Evolutionary conservation across 768 basidiomycete species (phyloP), one percentile per base, ranked within the genome.

Genomic region (Postia placenta): DNA sequence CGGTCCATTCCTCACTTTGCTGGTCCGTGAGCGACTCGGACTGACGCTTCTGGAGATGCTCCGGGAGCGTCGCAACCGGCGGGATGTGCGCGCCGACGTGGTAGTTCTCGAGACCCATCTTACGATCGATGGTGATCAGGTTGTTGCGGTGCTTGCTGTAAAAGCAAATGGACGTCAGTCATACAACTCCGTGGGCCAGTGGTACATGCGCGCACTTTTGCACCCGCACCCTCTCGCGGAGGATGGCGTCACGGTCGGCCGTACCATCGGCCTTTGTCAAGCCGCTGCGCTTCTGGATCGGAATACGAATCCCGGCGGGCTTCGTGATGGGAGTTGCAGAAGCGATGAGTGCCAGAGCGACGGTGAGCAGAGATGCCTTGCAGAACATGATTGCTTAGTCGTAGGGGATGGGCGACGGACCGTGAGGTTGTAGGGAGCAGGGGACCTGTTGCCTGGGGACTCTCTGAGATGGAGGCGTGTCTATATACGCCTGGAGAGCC

Each of bases 1-100:
- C 71, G 19, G 67, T 64, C 63, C 70, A 73, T 43, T 47, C 41
- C 33, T 40, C 15, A 27, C 53, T 51, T 3, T 49, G 27, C 40
- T 63, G 48, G 50, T 64, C 61, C 19, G 54, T 59, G 42, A 65
- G 57, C 14, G 58, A 23, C 15, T 58, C 60, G 7, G 39, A 42
- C 20, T 55, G 57, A 3, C 60, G 56, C 19, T 19, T 40, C 28
- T 48, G 5, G 11, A 50, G 40, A 20, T 41, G 17, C 6, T n/a
- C 42, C 22, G 57, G 57, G 3, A 59, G 26, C 36, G 50, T 48
- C 3, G 54, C 52, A 20, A 56, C 45, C n/a, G 57, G 53, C 43
- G 38, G 37, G 49, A 54, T 54, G 45, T 50, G 26, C 14, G 47
- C 56, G 30, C 56, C 56, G 25, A 24, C 38, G 25, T 42, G 24